These are phyloP conservation scores for Chytriomyces hyalinus DNA, from an alignment of 192 early-diverging fungal genomes.

Conservation along the genomic window DNA sequence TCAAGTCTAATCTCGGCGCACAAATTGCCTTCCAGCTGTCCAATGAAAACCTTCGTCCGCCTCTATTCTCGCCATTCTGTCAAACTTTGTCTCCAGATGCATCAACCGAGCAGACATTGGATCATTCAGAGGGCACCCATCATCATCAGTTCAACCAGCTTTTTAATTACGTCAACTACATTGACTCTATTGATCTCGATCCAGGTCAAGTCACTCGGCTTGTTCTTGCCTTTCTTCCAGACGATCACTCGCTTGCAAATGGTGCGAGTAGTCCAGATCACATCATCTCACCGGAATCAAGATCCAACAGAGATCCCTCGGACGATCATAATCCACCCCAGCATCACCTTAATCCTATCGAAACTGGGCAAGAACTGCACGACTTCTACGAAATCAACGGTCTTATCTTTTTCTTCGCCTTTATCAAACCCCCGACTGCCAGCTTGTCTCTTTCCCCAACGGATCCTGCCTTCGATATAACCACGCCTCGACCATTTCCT, in stretches of 20 bases:
- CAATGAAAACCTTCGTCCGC: slow-evolving; percentile 77
- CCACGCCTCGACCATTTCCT: background rate
- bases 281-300: background rate
- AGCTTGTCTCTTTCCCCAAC: no score
- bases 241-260: slow-evolving; percentile 20
- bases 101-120: no score
- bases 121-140: no score
- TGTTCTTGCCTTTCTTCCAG: slow-evolving; percentile 83
- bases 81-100: no score
- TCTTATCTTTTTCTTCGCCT: slow-evolving; percentile 81
- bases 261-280: background rate
- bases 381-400: slow-evolving; percentile 82
- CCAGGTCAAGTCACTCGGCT: slow-evolving; percentile 72
- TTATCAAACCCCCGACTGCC: slow-evolving; percentile 42
- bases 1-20: slow-evolving; percentile 76
- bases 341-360: slow-evolving; percentile 15
- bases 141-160: slow-evolving; percentile 83
- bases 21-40: slow-evolving; percentile 85
- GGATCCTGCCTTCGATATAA: background rate
- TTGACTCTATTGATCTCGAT: slow-evolving; percentile 69
- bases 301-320: background rate
- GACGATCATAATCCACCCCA: slow-evolving; percentile 36
- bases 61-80: background rate
- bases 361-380: slow-evolving; percentile 63
- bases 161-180: slow-evolving; percentile 90